Evolutionary conservation across 805 yeast species (phyloP).

Genomic region (Diddensiella santjacobensis): DNA sequence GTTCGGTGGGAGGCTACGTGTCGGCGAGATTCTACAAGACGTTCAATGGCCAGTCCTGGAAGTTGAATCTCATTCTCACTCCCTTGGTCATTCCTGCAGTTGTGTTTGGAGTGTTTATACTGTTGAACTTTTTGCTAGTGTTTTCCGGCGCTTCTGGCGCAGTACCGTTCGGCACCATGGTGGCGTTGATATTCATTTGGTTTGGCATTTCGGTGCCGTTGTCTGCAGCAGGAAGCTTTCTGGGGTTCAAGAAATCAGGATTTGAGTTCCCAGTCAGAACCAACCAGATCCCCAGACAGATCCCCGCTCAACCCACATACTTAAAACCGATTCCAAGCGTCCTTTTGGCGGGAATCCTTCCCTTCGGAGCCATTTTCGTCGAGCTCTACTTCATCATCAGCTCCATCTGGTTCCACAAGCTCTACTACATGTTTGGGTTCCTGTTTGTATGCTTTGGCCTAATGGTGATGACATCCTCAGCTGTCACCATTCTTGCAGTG

Average conservation of each 20-base stretch:
- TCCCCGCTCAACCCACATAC: constrained; percentile 87
- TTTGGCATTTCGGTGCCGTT: constrained; percentile 79
- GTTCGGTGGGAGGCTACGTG: constrained; percentile 81
- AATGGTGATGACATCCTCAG: constrained; percentile 74
- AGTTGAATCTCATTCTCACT: constrained; percentile 73
- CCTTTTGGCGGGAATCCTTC: constrained; percentile 82
- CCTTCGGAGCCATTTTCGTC: constrained; percentile 91
- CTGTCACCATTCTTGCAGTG: constrained; percentile 74
- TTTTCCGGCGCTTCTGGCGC: constrained; percentile 86
- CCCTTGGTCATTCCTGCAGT: constrained; percentile 84
- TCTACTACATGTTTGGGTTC: constrained; percentile 97
- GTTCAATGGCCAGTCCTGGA: constrained; percentile 92
- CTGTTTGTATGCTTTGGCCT: constrained; percentile 81
- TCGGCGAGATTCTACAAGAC: constrained; percentile 82
- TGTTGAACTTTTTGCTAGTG: constrained; percentile 78
- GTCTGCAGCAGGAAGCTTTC: constrained; percentile 74
- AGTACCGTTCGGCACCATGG: constrained; percentile 85
- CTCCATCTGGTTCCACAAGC: constrained; percentile 89
- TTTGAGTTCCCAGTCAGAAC: constrained; percentile 77
- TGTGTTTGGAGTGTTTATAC: constrained; percentile 58
- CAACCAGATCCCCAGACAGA: constrained; percentile 94
- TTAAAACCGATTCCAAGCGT: constrained; percentile 63
- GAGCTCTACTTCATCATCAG: constrained; percentile 90
- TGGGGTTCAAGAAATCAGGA: constrained; percentile 61
- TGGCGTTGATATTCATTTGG: constrained; percentile 81